Base-by-base conservation (phyloP, 371 early-diverging fungal species). In the Dinochytrium kinnereticum region DNA sequence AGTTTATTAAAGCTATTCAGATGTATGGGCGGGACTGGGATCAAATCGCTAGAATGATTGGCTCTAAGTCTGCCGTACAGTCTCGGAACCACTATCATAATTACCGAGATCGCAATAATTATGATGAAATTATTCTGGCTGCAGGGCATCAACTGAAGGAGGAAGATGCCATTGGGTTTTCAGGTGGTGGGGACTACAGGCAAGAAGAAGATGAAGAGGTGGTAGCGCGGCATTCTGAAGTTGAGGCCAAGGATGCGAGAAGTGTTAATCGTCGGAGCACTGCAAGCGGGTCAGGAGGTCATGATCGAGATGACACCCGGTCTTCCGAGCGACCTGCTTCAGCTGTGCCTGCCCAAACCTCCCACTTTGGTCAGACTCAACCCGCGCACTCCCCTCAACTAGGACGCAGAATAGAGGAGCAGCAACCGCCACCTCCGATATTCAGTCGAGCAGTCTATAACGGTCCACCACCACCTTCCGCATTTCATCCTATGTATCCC, bases 11-110 rank as follows among this genome's bases (percentile, higher is more conserved):
- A 7, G 89, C 86, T 37, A 67, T 94, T 34, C 83, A 81, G 37
- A 72, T 81, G 10, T 85, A 89, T 73, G 96, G 96, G 1, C 81
- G 86, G 67, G 88, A 94, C 76, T 96, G 94, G 93, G 92, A 90
- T 2, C 82, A 82, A 38, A 84, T 96, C 31, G 89, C 96, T 0
- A 86, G 81, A 65, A 84, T 84, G 0, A 85, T 96, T 76, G 90
- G 90, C 38, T 81, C 91, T 1, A 96, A 96, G 78, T 93, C 95
- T 0, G 87, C 86, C 3, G 90, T 90, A 24, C 96, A 96, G 80
- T 93, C 91, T 17, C 91, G 95, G 21, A 95, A 94, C 71, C 92
- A 91, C 71, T 96, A 90, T 72, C 80, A 90, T 68, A 90, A 75
- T 49, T 73, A 55, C 33, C 69, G 74, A 28, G 34, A 59, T 24